Conservation (phyloP, 163 green algal species). For the Coccomyxa subellipsoidea region DNA sequence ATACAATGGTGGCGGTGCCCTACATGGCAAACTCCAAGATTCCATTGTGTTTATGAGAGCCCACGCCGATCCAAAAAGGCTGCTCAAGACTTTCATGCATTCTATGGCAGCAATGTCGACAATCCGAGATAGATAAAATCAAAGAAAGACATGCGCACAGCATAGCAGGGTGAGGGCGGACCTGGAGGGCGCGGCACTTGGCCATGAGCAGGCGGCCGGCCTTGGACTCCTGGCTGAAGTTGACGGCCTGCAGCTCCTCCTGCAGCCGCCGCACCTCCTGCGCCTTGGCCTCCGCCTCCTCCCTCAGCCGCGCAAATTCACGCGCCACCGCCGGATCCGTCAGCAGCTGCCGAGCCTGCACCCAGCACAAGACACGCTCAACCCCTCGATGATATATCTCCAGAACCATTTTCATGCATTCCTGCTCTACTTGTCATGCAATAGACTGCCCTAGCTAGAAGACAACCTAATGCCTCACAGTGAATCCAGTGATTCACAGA, state of each 20-base stretch:
- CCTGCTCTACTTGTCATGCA: no score
- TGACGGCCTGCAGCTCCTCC: slow-evolving; percentile 65
- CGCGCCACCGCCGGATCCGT: slow-evolving; percentile 70
- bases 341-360: slow-evolving; percentile 63
- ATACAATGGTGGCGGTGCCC: no score
- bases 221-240: slow-evolving; percentile 70
- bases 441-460: no score
- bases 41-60: no score
- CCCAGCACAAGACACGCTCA: neutral
- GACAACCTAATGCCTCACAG: no score
- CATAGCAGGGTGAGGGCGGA: neutral
- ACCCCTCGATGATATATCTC: neutral
- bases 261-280: slow-evolving; percentile 55
- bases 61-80: no score
- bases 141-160: neutral
- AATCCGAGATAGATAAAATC: no score
- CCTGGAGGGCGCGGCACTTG: slow-evolving; percentile 67
- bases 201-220: slow-evolving; percentile 71
- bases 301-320: slow-evolving; percentile 60
- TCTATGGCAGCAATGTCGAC: no score
- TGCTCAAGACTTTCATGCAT: no score
- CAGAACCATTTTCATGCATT: no score
- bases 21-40: no score
- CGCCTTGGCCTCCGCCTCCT: slow-evolving; percentile 57
- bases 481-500: no score